A percentile compares a stretch with the other conserved stretches of the same genome.
These are phyloP conservation scores for Mollisiaceae sp. DNA, from an alignment of 2,329 filamentous ascomycete species.

Conservation along the genomic window DNA sequence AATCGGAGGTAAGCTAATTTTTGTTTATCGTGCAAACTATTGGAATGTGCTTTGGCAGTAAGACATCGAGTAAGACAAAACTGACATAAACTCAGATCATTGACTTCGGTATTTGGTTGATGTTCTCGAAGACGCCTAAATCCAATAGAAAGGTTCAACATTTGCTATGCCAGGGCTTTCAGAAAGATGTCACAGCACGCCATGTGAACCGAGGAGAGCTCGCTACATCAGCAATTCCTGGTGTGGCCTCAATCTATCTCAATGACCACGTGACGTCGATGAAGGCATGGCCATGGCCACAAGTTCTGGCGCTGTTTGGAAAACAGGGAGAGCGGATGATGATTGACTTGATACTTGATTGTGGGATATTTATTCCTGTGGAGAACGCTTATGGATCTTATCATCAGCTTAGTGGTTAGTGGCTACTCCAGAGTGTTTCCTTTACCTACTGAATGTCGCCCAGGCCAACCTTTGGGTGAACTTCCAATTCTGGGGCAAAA, in stretches of 20 bases:
- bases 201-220: conserved; percentile 33
- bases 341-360: conserved; percentile 76
- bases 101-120: conserved; percentile 76
- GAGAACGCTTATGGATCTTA: conserved; percentile 67
- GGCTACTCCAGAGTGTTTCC: neutral
- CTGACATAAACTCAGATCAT: conserved; percentile 61
- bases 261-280: conserved; percentile 75
- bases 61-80: neutral
- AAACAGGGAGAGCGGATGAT: conserved; percentile 77
- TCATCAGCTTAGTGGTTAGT: conserved; percentile 77
- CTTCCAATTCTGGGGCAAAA: conserved; percentile 31
- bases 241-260: conserved; percentile 64
- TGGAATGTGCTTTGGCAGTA: neutral
- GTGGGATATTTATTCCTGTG: conserved; percentile 74
- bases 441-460: conserved; percentile 19
- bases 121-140: conserved; percentile 67
- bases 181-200: conserved; percentile 48
- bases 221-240: conserved; percentile 61
- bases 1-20: conserved; percentile 63
- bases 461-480: conserved; percentile 40
- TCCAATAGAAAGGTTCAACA: conserved; percentile 65
- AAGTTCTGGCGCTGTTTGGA: conserved; percentile 75
- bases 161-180: conserved; percentile 83
- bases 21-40: conserved; percentile 9
- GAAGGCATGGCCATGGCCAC: conserved; percentile 75